These are phyloP conservation scores for Fraxinus greggii DNA, from an alignment of 305 asterid genomes.

Conservation along the genomic window DNA sequence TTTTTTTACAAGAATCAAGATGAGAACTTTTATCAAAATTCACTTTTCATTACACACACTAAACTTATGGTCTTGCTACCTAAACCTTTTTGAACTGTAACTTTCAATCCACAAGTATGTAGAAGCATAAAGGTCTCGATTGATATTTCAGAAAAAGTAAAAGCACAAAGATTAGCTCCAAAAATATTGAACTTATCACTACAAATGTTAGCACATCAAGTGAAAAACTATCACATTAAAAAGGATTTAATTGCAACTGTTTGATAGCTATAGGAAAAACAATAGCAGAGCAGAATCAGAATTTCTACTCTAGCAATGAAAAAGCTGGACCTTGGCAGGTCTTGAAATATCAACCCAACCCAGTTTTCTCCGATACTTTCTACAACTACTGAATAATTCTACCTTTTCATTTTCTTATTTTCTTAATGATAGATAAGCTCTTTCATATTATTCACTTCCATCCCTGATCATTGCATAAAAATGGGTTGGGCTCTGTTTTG, in stretches of 20 bases:
- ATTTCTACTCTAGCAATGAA: background rate
- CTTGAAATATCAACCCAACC: background rate
- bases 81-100: background rate
- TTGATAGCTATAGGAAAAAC: background rate
- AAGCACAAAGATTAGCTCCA: background rate
- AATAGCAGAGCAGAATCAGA: background rate
- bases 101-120: background rate
- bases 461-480: background rate
- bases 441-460: background rate
- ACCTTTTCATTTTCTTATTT: background rate
- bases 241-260: background rate
- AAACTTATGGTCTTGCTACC: background rate
- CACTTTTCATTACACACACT: background rate
- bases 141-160: background rate
- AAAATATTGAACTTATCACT: background rate
- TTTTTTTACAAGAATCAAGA: background rate
- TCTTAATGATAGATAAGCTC: background rate
- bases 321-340: background rate
- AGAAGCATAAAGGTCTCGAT: background rate
- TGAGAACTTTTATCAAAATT: background rate
- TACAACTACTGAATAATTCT: no score
- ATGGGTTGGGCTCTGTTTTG: background rate
- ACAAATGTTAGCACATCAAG: background rate
- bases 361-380: background rate
- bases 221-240: background rate